Evolutionary conservation across 345 rosid species (phyloP).

Genomic region (Mangifera indica): DNA sequence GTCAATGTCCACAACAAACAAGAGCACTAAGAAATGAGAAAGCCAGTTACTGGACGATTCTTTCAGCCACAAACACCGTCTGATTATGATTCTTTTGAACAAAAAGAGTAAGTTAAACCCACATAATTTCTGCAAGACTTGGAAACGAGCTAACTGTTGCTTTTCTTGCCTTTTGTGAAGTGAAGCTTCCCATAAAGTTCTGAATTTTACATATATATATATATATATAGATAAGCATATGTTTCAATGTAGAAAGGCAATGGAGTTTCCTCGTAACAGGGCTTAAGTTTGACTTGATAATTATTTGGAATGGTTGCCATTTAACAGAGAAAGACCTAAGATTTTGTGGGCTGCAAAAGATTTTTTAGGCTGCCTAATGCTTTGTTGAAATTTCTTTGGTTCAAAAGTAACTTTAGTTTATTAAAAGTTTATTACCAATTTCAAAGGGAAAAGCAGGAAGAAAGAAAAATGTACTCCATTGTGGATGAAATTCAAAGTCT

Average conservation of each 20-base stretch:
- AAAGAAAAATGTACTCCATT: neutral
- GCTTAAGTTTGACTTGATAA: neutral
- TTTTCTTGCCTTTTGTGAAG: neutral
- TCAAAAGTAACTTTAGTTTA: too few species aligned
- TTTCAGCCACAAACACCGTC: neutral
- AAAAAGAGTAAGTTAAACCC: neutral
- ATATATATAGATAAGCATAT: too few species aligned
- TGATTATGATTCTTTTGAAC: neutral
- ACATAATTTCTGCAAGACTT: neutral
- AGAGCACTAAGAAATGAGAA: neutral
- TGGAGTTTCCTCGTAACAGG: neutral
- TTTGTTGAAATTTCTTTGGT: neutral
- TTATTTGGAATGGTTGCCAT: neutral
- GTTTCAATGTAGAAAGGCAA: neutral
- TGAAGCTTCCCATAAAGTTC: neutral
- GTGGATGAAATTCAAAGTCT: neutral
- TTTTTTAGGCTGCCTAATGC: neutral
- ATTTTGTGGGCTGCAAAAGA: too few species aligned
- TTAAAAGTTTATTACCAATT: neutral
- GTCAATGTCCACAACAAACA: constrained; percentile 6
- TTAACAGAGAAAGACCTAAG: too few species aligned
- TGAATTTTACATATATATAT: too few species aligned
- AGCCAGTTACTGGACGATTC: neutral
- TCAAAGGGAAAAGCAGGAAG: neutral
- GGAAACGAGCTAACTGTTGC: neutral